These are phyloP conservation scores for Sicyos baderoa DNA, from an alignment of 306 rosid genomes.

Conservation along the genomic window DNA sequence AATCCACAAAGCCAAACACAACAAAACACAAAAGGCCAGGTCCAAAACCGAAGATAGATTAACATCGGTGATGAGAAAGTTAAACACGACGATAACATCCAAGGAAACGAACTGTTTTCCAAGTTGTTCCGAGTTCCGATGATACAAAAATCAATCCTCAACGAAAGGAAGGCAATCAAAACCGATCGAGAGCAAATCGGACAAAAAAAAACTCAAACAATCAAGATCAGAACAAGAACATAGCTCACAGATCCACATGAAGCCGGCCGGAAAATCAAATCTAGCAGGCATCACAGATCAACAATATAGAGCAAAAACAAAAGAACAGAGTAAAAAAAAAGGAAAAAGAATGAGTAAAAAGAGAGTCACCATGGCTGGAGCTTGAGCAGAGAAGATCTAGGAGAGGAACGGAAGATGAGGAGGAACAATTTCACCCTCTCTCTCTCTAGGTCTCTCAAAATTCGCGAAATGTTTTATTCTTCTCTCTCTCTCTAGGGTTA, in stretches of 20 bases:
- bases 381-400: constrained; percentile 11
- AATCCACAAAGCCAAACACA: too few species aligned
- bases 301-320: not conserved
- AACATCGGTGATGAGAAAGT: too few species aligned
- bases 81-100: too few species aligned
- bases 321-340: not conserved
- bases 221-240: constrained; percentile 5
- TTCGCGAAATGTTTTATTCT: not conserved
- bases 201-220: not conserved
- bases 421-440: not conserved
- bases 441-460: not conserved
- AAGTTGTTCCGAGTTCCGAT: too few species aligned
- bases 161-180: too few species aligned
- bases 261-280: not conserved
- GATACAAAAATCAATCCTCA: too few species aligned
- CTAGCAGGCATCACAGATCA: not conserved
- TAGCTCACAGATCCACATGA: not conserved
- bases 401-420: constrained; percentile 8
- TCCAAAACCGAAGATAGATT: too few species aligned
- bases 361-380: constrained; percentile 7
- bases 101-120: too few species aligned
- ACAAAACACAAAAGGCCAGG: too few species aligned
- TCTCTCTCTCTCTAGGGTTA: constrained; percentile 3
- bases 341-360: not conserved
- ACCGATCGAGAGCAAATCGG: not conserved